Percentiles rank a stretch among this genome's conserved stretches.
Conservation (phyloP, 148 eudicot species). For the Rhododendron williamsianum region DNA sequence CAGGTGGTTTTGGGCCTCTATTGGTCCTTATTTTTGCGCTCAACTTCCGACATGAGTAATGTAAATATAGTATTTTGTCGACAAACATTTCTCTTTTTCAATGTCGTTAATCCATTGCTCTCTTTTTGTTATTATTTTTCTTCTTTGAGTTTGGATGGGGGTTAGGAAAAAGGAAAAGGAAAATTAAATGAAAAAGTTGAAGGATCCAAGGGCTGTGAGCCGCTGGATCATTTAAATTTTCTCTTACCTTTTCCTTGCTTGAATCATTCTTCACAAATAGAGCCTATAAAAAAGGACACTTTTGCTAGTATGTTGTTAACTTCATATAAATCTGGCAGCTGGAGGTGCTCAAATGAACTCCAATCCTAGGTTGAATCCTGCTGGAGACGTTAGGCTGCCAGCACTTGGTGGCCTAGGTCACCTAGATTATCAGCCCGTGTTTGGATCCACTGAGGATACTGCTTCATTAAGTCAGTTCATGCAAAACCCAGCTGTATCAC, state of each 20-base stretch:
- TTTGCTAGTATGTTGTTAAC: slow-evolving; percentile 3
- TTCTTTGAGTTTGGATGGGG: background rate
- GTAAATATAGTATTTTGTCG: background rate
- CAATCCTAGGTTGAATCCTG: slow-evolving; percentile 18
- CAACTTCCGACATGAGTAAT: background rate
- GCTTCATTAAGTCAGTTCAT: slow-evolving; percentile 27
- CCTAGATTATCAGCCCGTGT: slow-evolving; percentile 17
- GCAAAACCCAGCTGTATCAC: slow-evolving; percentile 38
- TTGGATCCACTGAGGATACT: slow-evolving; percentile 27
- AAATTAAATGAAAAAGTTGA: background rate
- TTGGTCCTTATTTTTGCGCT: background rate
- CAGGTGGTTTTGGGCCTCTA: background rate
- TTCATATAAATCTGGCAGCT: slow-evolving; percentile 13
- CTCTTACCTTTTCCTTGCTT: background rate
- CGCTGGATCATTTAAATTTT: background rate
- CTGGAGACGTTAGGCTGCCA: slow-evolving; percentile 22
- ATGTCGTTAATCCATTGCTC: background rate
- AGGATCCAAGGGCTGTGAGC: background rate
- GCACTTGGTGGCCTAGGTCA: slow-evolving; percentile 17
- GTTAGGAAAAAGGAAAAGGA: background rate
- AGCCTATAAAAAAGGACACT: background rate
- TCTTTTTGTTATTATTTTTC: background rate
- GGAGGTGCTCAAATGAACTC: slow-evolving; percentile 22
- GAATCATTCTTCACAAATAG: background rate
- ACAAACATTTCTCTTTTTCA: background rate